Evolutionary conservation across 208 protist species (phyloP).

Genomic region (Leishmania tropica): DNA sequence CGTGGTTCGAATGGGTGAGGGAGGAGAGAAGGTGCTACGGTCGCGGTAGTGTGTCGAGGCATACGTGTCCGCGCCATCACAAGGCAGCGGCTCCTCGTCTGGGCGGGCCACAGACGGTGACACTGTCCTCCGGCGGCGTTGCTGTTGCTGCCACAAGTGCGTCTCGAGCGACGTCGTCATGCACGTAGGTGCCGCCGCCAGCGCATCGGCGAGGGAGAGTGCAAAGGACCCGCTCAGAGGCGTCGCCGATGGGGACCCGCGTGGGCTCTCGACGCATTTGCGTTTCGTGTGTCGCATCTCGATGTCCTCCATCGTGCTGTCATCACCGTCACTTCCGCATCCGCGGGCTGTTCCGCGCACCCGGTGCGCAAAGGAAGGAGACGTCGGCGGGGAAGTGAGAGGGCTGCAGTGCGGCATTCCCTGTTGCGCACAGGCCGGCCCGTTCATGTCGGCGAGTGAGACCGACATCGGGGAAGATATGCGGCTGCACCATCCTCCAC

Average conservation of each 20-base stretch:
- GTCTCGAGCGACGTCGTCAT: conserved; percentile 17
- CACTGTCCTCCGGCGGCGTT: conserved; percentile 25
- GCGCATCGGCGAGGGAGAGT: conserved; percentile 23
- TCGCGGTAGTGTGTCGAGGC: neutral
- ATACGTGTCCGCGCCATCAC: neutral
- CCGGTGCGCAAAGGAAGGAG: neutral
- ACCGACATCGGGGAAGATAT: neutral
- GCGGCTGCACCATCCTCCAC: neutral
- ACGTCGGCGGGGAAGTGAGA: neutral
- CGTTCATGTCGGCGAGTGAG: neutral
- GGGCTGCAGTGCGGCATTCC: neutral
- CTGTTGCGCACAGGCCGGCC: neutral
- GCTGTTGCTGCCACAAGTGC: conserved; percentile 24
- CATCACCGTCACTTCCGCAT: conserved; percentile 4
- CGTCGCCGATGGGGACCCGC: conserved; percentile 9
- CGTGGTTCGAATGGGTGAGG: conserved; percentile 6
- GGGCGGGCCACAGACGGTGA: conserved; percentile 41
- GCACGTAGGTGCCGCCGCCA: conserved; percentile 7
- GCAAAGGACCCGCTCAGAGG: conserved; percentile 8
- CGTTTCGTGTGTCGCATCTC: conserved; percentile 21
- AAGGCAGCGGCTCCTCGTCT: conserved; percentile 4
- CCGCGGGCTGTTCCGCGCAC: neutral
- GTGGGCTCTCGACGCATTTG: conserved; percentile 28
- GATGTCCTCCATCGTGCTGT: conserved; percentile 31
- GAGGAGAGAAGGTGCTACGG: conserved; percentile 1